phyloP scores from a whole-genome alignment of 2,329 filamentous ascomycete genomes.

The Hirsutella thompsonii region DNA sequence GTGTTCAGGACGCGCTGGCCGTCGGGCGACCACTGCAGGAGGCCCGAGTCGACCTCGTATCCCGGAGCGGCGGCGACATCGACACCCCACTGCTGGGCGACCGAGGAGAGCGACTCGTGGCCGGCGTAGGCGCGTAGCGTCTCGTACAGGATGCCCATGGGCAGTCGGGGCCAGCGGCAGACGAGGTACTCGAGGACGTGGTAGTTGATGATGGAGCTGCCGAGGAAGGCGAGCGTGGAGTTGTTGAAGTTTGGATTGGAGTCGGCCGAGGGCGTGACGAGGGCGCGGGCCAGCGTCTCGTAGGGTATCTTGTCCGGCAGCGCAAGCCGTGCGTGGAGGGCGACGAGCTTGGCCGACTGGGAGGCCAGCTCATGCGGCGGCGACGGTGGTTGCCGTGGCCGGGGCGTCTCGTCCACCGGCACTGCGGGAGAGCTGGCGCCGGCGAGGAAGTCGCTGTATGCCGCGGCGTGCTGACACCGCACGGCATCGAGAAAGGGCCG shows the following conservation, averaged over 20 bases:
- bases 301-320: conserved; percentile 73
- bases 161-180: conserved; percentile 81
- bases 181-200: conserved; percentile 82
- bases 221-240: conserved; percentile 65
- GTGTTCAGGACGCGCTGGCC: conserved; percentile 29
- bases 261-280: conserved; percentile 81
- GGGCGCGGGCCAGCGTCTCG: conserved; percentile 71
- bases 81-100: conserved; percentile 82
- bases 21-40: conserved; percentile 63
- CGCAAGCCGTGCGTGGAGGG: conserved; percentile 78
- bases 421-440: conserved; percentile 5
- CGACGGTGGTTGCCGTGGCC: conserved; percentile 44
- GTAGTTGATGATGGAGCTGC: conserved; percentile 73
- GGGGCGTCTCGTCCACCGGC: no score
- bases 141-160: conserved; percentile 75
- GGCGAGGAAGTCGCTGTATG: conserved; percentile 10
- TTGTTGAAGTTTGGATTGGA: conserved; percentile 77
- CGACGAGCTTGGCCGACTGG: conserved; percentile 77
- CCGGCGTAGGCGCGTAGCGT: conserved; percentile 78
- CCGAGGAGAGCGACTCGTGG: conserved; percentile 54
- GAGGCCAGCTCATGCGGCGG: conserved; percentile 55
- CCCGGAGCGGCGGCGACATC: conserved; percentile 79
- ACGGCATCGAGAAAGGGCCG: conserved; percentile 12
- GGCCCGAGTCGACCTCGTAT: conserved; percentile 79
- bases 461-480: conserved; percentile 21